A percentile compares a stretch with the other conserved stretches of the same genome.
These are phyloP conservation scores for Cercospora sesami DNA, from an alignment of 2,329 filamentous ascomycete genomes.

Conservation along the genomic window DNA sequence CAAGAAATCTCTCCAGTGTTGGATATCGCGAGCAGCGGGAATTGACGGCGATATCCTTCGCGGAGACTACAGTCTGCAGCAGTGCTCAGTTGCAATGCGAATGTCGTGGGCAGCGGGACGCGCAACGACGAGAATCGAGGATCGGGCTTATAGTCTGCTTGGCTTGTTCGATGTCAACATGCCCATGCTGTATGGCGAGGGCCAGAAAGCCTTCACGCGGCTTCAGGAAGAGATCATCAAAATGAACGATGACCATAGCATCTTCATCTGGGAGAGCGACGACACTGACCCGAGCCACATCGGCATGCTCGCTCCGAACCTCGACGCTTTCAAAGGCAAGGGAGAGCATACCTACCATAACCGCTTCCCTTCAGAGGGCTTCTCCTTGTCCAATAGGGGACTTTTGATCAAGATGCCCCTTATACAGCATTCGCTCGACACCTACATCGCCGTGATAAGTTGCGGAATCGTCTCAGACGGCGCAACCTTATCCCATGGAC, in stretches of 20 bases:
- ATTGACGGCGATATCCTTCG: neutral
- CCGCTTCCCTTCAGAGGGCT: neutral
- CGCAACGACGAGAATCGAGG: neutral
- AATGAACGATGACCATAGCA: neutral
- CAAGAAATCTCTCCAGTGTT: neutral
- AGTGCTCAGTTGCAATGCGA: neutral
- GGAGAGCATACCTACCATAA: neutral
- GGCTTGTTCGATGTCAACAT: neutral
- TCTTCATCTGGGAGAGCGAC: neutral
- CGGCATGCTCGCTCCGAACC: neutral
- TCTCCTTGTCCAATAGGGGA: neutral
- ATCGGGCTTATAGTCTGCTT: constrained; percentile 1
- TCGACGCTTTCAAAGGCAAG: neutral
- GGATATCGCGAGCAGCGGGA: neutral
- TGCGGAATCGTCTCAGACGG: neutral
- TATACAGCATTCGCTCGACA: neutral
- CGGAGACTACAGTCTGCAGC: neutral
- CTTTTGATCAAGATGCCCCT: constrained; percentile 3
- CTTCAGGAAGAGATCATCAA: constrained; percentile 1
- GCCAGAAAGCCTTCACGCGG: neutral
- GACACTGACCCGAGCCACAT: neutral
- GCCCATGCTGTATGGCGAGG: constrained; percentile 4
- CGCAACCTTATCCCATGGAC: too few relatives aligned
- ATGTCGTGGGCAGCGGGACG: neutral
- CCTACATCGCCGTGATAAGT: neutral